A percentile compares a stretch with the other conserved stretches of the same genome.
Conservation (phyloP, 2,329 filamentous ascomycete genomes). For the Diplodia intermedia region DNA sequence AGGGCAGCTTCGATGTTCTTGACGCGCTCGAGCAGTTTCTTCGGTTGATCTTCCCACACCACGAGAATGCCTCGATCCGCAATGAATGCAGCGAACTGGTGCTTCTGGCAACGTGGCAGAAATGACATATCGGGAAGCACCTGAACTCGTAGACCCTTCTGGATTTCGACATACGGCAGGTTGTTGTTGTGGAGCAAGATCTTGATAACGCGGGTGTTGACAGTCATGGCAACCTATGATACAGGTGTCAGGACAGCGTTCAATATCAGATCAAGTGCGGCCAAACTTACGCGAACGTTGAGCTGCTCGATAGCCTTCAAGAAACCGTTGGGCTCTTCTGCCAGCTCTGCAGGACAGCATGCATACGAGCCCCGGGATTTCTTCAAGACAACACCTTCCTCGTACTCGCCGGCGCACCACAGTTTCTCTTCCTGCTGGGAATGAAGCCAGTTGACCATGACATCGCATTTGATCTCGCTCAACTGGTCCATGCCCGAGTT, state of each 20-base stretch:
- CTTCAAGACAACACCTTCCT: slow-evolving; percentile 65
- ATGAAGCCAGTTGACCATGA: slow-evolving; percentile 70
- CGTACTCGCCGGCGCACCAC: slow-evolving; percentile 56
- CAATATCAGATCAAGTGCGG: slow-evolving; percentile 36
- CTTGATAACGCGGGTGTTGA: slow-evolving; percentile 69
- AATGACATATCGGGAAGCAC: slow-evolving; percentile 65
- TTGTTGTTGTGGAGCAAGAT: slow-evolving; percentile 62
- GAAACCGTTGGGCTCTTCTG: slow-evolving; percentile 56
- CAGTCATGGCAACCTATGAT: slow-evolving; percentile 69
- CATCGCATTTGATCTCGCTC: slow-evolving; percentile 63
- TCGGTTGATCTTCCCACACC: slow-evolving; percentile 69
- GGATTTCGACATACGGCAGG: slow-evolving; percentile 64
- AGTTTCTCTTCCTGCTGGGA: slow-evolving; percentile 65
- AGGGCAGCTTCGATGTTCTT: slow-evolving; percentile 60
- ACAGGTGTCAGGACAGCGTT: slow-evolving; percentile 29
- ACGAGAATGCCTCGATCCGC: slow-evolving; percentile 64
- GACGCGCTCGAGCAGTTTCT: slow-evolving; percentile 61
- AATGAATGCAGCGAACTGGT: slow-evolving; percentile 71
- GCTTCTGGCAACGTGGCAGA: slow-evolving; percentile 66
- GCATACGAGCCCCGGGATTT: slow-evolving; percentile 59
- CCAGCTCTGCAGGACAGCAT: slow-evolving; percentile 58
- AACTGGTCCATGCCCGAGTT: slow-evolving; percentile 55
- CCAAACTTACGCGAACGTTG: slow-evolving; percentile 59
- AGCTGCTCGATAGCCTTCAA: slow-evolving; percentile 58
- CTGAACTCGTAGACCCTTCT: slow-evolving; percentile 66